Conservation (phyloP, 2,329 filamentous ascomycete genomes). For the Plenodomus tracheiphilus region DNA sequence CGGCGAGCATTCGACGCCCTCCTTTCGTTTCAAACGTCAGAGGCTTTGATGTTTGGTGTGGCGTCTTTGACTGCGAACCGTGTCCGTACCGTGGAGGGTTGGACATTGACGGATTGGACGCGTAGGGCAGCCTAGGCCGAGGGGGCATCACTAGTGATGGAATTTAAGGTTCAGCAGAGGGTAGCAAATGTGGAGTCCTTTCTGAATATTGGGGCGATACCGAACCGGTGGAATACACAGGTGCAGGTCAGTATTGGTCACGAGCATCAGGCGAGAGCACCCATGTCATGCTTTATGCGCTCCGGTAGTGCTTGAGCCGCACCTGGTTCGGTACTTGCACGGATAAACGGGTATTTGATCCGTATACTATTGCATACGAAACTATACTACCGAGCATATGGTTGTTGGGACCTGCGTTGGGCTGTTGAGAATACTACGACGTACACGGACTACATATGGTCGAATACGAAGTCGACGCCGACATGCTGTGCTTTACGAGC, state of each 20-base stretch:
- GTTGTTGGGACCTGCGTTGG: slow-evolving; percentile 2
- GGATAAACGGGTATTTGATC: slow-evolving; percentile 17
- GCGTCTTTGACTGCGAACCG: slow-evolving; percentile 10
- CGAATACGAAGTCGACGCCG: background rate
- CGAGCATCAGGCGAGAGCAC: too few species aligned
- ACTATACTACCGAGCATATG: slow-evolving; percentile 8
- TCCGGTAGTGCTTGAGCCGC: slow-evolving; percentile 15
- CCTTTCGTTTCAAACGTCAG: background rate
- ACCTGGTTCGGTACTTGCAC: slow-evolving; percentile 7
- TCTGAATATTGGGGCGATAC: too few species aligned
- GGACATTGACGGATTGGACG: background rate
- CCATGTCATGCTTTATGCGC: slow-evolving; percentile 12
- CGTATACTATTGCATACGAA: slow-evolving; percentile 10
- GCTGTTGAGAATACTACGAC: background rate
- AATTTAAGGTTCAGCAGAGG: slow-evolving; percentile 1
- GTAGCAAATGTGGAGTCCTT: too few species aligned
- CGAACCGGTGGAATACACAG: too few species aligned
- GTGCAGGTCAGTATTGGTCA: background rate
- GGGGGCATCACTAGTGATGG: background rate
- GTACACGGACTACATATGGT: too few species aligned
- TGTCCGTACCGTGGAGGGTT: slow-evolving; percentile 6
- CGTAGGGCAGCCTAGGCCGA: background rate
- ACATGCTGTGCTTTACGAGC: background rate
- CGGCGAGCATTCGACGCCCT: slow-evolving; percentile 1
- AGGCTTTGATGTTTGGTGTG: background rate